Evolutionary conservation across 2,329 filamentous ascomycete species (phyloP), one percentile per base, ranked within the genome.

Genomic region (Graphium sp.): DNA sequence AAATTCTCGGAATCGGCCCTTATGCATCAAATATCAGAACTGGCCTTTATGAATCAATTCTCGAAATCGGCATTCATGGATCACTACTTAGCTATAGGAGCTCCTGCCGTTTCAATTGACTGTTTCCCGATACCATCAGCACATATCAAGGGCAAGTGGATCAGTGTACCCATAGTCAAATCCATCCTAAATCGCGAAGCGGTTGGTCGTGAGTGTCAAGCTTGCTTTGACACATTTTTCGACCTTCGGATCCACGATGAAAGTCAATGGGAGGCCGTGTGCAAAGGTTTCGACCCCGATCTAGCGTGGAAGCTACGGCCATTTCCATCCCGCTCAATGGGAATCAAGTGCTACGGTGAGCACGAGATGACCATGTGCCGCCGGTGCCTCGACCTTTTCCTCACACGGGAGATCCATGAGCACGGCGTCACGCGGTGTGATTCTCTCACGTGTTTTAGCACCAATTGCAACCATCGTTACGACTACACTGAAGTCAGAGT

Each of bases 301-400:
- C 35, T 37, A 33, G 8, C 22, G 7, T 22, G 27, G 22, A 13
- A 19, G 5, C 12, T 32, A 3, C 24, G 31, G 4, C 20, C 24
- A 8, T 42, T 42, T 22, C 37, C 36, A 6, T 18, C 28, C 8
- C 18, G 18, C 2, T 15, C 13, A 4, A 11, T 25, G 6, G 29
- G 39, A 5, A 30, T 35, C 5, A 20, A 18, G 5, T 41, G 39
- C 22, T 26, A 28, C 8, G 22, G 17, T 2, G 8, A 4, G 2
- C 39, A 41, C 23, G 16, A 4, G 10, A 30, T 40, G 11, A 30
- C 37, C 20, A 29, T 32, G 4, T 42, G 39, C 23, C 34, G 32
- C 9, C 6, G 9, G 10, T 42, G 39, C 18, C 26, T 42, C 3
- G 20, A 18, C 6, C 28, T n/a, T 2, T 29, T 38, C 23, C n/a